These are phyloP conservation scores for Limnanthes douglasii DNA, from an alignment of 345 rosid genomes.

Conservation along the genomic window DNA sequence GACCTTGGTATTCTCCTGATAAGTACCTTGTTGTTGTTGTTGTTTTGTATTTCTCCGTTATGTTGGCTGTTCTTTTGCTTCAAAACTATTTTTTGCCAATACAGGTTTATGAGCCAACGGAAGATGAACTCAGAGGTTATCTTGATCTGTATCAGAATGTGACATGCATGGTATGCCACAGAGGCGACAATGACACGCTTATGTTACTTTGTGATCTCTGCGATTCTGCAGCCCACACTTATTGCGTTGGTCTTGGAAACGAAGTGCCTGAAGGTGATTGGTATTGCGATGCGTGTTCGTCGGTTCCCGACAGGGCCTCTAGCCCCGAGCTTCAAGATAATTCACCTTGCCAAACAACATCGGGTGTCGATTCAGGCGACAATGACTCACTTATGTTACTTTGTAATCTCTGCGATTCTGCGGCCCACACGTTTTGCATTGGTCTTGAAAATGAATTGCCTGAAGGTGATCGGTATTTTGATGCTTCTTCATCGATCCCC, in stretches of 20 bases:
- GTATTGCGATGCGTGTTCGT: conserved; percentile 53
- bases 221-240: conserved; percentile 39
- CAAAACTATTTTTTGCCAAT: too few species aligned
- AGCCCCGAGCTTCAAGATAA: too few species aligned
- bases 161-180: conserved; percentile 23
- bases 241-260: conserved; percentile 34
- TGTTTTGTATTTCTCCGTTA: not conserved
- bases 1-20: not conserved
- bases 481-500: too few species aligned
- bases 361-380: too few species aligned
- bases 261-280: conserved; percentile 59
- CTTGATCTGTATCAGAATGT: conserved; percentile 27
- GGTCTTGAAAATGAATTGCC: conserved; percentile 41
- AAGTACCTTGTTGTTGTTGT: not conserved
- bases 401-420: conserved; percentile 45
- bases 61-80: conserved; percentile 6
- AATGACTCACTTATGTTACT: conserved; percentile 34
- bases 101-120: conserved; percentile 24
- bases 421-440: conserved; percentile 42
- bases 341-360: too few species aligned
- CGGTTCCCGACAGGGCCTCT: too few species aligned
- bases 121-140: conserved; percentile 13
- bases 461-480: conserved; percentile 57
- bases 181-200: conserved; percentile 19
- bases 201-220: conserved; percentile 49